phyloP scores from a whole-genome alignment of 805 yeast genomes.

The Wickerhamiella vanderwaltii region DNA sequence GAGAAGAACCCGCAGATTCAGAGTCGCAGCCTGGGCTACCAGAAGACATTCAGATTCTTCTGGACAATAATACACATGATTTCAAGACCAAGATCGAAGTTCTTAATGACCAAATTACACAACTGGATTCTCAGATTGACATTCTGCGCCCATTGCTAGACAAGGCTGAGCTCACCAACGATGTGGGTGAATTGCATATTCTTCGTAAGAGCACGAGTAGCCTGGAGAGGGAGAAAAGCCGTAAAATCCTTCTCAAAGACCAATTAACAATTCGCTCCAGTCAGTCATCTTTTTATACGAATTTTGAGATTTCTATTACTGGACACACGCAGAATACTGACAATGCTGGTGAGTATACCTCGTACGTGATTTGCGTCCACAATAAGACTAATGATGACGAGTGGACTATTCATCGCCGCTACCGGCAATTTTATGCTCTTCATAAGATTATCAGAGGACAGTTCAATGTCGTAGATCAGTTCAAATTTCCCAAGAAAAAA shows the following conservation, averaged over 20 bases:
- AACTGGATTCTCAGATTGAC: constrained; percentile 45
- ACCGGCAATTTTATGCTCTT: constrained; percentile 66
- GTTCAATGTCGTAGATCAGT: constrained; percentile 38
- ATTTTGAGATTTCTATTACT: constrained; percentile 28
- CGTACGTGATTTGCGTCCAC: constrained; percentile 68
- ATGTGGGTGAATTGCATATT: constrained; percentile 53
- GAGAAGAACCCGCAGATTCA: constrained; percentile 6
- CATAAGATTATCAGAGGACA: constrained; percentile 48
- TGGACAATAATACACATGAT: constrained; percentile 26
- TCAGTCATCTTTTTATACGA: constrained; percentile 60
- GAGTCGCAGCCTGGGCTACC: constrained; percentile 17
- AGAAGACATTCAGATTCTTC: constrained; percentile 14
- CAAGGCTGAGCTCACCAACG: constrained; percentile 79
- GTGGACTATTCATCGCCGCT: constrained; percentile 87
- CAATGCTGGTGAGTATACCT: constrained; percentile 43
- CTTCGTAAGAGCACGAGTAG: constrained; percentile 55
- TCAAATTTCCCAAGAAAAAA: constrained; percentile 43
- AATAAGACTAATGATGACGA: constrained; percentile 38
- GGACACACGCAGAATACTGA: constrained; percentile 41
- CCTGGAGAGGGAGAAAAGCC: constrained; percentile 56
- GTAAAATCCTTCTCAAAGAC: constrained; percentile 63
- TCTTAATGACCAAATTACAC: constrained; percentile 55
- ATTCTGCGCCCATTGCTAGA: constrained; percentile 54
- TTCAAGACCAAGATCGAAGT: constrained; percentile 59
- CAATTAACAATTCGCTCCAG: constrained; percentile 75